Evolutionary conservation across 306 rosid species (phyloP), one percentile per base, ranked within the genome.

Genomic region (Vachellia pachyceras): DNA sequence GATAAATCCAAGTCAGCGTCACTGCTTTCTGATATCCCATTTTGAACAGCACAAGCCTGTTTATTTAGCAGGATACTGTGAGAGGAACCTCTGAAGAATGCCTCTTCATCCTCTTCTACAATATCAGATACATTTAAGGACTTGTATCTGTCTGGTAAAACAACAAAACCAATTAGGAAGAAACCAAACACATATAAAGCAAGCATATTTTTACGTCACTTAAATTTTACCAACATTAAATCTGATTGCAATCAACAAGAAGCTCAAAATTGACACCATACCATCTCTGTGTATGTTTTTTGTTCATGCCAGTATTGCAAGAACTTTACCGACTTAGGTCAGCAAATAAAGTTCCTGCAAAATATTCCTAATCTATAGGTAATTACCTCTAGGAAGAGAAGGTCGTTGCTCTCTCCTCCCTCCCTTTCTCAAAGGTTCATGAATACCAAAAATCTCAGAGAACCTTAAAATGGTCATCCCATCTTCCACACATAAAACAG

Each of bases 41-140:
- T 78, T 81, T 78, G 78, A 58, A 77, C 80, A 61, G 36, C 58
- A 82, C 73, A 79, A 49, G 80, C 86, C 73, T 84, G 91, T 81
- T 90, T 84, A 75, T 80, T 44, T 77, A 77, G 81, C 58, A 89
- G 83, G 74, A 87, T 71, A 75, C 73, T 83, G 49, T 85, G 88
- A 77, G 89, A 77, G 50, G 85, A 86, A 14, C 90, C 87, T 85
- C 83, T 92, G 54, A 95, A 85, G 65, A 91, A 93, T 29, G 85
- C 91, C 88, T 93, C 99, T 85, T 95, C 99, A 76, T 95, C 99
- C 81, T 95, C 99, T 90, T 95, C 99, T 82, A 91, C 92, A 33
- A 87, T 82, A 88, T 89, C 89, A 49, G 90, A 89, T 25, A 87
- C 65, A 79, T 91, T 86, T 46, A 82, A 69, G 40, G 93, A 78